Conservation (phyloP, 169 alveolate genomes). For the Cryptosporidium baileyi region DNA sequence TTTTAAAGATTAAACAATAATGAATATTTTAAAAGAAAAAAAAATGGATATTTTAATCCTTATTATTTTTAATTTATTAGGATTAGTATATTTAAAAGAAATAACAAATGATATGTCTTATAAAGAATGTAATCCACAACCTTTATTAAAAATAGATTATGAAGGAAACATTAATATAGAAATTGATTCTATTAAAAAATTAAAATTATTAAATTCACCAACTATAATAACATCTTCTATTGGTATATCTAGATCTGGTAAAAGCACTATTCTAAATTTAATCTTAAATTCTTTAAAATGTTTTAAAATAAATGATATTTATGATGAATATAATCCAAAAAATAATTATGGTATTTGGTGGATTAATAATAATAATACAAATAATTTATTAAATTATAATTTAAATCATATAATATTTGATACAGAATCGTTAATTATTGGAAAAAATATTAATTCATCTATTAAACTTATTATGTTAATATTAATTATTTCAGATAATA, state of each 20-base stretch:
- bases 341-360: conserved; percentile 4
- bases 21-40: no score
- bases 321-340: neutral
- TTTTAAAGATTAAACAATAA: no score
- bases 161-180: neutral
- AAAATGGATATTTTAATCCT: no score
- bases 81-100: neutral
- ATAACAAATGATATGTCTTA: neutral
- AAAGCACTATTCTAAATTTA: conserved; percentile 77
- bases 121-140: neutral
- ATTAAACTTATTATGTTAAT: conserved; percentile 1
- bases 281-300: neutral
- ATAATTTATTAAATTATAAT: neutral
- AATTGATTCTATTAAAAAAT: conserved; percentile 15
- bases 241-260: conserved; percentile 83
- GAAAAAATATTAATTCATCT: conserved; percentile 23
- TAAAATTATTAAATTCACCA: conserved; percentile 41
- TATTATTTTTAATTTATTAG: no score
- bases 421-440: conserved; percentile 9
- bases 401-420: neutral
- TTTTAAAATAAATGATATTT: neutral
- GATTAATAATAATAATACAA: neutral
- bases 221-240: conserved; percentile 67
- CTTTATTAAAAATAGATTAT: conserved; percentile 1
- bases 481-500: conserved; percentile 21